Conservation (phyloP, 805 yeast genomes). For the Naumovozyma castellii region DNA sequence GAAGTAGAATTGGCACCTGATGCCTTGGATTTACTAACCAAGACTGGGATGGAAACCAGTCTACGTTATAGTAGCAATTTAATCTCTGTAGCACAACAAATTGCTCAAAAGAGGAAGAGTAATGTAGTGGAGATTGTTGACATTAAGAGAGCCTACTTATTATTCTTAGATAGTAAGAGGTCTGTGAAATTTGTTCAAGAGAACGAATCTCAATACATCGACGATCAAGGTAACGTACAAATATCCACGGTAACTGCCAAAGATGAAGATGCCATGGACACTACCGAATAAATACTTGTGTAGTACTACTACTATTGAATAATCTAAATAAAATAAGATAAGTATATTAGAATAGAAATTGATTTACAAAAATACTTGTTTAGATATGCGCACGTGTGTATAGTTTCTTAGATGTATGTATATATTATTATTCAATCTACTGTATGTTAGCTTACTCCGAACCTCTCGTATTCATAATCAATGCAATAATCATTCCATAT, state of each 20-base stretch:
- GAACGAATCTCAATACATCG: constrained; percentile 57
- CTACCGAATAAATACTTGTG: constrained; percentile 24
- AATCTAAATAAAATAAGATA: no score
- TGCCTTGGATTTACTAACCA: constrained; percentile 78
- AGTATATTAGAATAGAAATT: no score
- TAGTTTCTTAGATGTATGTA: no score
- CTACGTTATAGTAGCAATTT: constrained; percentile 88
- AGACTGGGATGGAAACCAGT: constrained; percentile 83
- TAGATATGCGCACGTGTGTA: no score
- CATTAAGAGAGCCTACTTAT: constrained; percentile 74
- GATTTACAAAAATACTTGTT: no score
- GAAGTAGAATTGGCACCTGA: constrained; percentile 77
- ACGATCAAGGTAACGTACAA: constrained; percentile 65
- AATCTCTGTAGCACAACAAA: constrained; percentile 80
- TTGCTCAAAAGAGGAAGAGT: constrained; percentile 73
- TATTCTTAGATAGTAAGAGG: constrained; percentile 83
- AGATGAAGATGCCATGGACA: constrained; percentile 27
- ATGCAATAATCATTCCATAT: constrained; percentile 91
- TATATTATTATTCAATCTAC: no score
- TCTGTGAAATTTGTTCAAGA: constrained; percentile 80
- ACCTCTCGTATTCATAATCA: constrained; percentile 85
- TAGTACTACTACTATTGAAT: no score
- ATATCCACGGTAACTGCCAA: constrained; percentile 32
- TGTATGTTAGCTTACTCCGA: constrained; percentile 32
- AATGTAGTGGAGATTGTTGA: constrained; percentile 61